Conservation (phyloP, 345 rosid genomes). For the Salix purpurea region DNA sequence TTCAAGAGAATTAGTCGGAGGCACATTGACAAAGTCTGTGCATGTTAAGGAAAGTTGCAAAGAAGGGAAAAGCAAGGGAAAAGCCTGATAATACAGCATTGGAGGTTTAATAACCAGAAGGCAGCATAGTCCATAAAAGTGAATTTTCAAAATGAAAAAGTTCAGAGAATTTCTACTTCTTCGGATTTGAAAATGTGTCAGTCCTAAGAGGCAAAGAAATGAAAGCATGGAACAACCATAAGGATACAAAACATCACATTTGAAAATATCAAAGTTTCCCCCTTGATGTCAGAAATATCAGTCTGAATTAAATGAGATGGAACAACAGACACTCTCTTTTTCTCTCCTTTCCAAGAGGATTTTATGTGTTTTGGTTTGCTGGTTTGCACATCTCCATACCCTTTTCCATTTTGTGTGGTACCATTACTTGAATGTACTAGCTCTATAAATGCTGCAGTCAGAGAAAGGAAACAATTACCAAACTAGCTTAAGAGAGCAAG, state of each 20-base stretch:
- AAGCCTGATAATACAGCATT: not conserved
- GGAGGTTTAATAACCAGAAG: not conserved
- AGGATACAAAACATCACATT: conserved; percentile 94
- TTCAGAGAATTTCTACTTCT: too few species aligned
- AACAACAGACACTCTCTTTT: conserved; percentile 52
- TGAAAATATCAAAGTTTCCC: conserved; percentile 71
- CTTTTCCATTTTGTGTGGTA: conserved; percentile 66
- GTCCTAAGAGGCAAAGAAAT: not conserved
- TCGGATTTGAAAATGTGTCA: not conserved
- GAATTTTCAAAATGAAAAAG: not conserved
- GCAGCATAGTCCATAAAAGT: not conserved
- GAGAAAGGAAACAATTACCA: conserved; percentile 3
- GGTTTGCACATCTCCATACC: conserved; percentile 36
- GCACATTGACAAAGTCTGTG: conserved; percentile 77
- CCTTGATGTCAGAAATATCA: conserved; percentile 74
- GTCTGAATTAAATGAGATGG: conserved; percentile 80
- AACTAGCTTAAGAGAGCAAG: not conserved
- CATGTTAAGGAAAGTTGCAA: conserved; percentile 42
- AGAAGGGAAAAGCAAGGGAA: not conserved
- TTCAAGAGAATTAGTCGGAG: conserved; percentile 56
- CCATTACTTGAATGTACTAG: conserved; percentile 87
- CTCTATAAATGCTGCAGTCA: conserved; percentile 71
- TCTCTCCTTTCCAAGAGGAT: conserved; percentile 53
- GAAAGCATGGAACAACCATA: not conserved
- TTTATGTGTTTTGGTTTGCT: conserved; percentile 33